Evolutionary conservation across 805 yeast species (phyloP), one percentile per base, ranked within the genome.

Genomic region (Maudiozyma pseudohumilis): DNA sequence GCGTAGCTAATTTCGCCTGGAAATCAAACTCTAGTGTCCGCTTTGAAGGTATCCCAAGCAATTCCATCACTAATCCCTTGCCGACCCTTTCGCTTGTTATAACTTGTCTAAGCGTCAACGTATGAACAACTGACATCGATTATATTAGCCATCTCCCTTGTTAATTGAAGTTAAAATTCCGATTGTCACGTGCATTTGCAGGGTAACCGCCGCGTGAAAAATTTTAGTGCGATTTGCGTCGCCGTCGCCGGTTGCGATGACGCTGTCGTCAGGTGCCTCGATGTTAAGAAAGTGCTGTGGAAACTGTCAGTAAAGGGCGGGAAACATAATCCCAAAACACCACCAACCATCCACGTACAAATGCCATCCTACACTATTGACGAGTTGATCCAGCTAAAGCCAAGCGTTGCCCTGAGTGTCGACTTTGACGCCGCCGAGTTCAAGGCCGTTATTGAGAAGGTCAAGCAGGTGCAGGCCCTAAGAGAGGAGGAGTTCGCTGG

Each of bases 371-470:
- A 80, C 65, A 77, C 86, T 31, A 80, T 77, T 57, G 84, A 80
- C 59, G 77, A 80, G 64, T 71, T 82, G 57, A 60, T 75, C 29
- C 71, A 67, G 39, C 66, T 68, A 53, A 74, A 76, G 50, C 71
- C 71, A 32, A 66, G 66, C 37, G 84, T 79, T 13, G 63, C 70
- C 44, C 65, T 72, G 36, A 77, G 87, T 29, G 74, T 70, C 42
- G 76, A 78, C 27, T 73, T 74, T 29, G 82, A 79, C 47, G 69
- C 80, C 50, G 71, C 66, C 25, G 77, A 76, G 36, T 82, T 82
- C 65, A 70, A 72, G 49, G 68, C 72, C 44, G 67, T 80, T 62
- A 72, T 81, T 45, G 85, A 77, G 47, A 73, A 72, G 42, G 85
- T 80, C 44, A 71, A 72, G 47, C 80, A 71, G 43, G 45, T 55